Percentiles rank a stretch among this genome's conserved stretches.
Conservation (phyloP, 2,329 filamentous ascomycete species). For the Ceratocystis papillata region DNA sequence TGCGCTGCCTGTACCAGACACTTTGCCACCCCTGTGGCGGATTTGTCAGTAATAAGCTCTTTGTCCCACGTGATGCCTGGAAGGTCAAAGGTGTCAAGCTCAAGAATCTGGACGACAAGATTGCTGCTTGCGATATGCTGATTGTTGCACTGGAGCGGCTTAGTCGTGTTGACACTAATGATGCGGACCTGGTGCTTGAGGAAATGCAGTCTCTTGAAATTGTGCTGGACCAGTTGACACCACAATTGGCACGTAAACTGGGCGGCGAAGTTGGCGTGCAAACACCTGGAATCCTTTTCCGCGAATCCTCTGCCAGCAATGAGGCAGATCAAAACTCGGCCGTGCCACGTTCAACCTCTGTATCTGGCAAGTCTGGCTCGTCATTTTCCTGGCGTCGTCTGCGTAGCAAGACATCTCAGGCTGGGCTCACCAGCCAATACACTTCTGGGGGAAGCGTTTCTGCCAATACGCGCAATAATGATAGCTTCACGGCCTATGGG, state of each 20-base stretch:
- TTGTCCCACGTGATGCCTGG: slow-evolving; percentile 89
- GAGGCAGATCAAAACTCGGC: slow-evolving; percentile 37
- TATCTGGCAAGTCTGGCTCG: slow-evolving; percentile 51
- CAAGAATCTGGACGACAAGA: slow-evolving; percentile 84
- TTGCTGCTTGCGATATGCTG: slow-evolving; percentile 78
- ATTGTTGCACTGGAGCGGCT: slow-evolving; percentile 82
- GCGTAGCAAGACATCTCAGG: slow-evolving; percentile 74
- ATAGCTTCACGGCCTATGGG: slow-evolving; percentile 26
- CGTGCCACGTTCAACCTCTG: slow-evolving; percentile 47
- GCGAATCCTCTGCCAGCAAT: slow-evolving; percentile 46
- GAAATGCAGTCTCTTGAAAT: slow-evolving; percentile 86
- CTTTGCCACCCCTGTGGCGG: slow-evolving; percentile 83
- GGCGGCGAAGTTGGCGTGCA: slow-evolving; percentile 88
- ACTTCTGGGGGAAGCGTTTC: slow-evolving; percentile 27
- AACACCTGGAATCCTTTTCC: slow-evolving; percentile 62
- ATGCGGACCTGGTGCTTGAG: slow-evolving; percentile 83
- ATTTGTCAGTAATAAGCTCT: slow-evolving; percentile 82
- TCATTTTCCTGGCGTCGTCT: slow-evolving; percentile 84
- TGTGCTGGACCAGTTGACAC: slow-evolving; percentile 77
- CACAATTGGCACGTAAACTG: slow-evolving; percentile 65
- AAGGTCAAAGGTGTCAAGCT: slow-evolving; percentile 87
- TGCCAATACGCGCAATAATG: slow-evolving; percentile 24
- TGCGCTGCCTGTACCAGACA: slow-evolving; percentile 88
- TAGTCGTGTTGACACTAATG: slow-evolving; percentile 70
- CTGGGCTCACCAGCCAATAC: slow-evolving; percentile 45